Conservation (phyloP, 306 rosid species). For the Gillenia trifoliata region DNA sequence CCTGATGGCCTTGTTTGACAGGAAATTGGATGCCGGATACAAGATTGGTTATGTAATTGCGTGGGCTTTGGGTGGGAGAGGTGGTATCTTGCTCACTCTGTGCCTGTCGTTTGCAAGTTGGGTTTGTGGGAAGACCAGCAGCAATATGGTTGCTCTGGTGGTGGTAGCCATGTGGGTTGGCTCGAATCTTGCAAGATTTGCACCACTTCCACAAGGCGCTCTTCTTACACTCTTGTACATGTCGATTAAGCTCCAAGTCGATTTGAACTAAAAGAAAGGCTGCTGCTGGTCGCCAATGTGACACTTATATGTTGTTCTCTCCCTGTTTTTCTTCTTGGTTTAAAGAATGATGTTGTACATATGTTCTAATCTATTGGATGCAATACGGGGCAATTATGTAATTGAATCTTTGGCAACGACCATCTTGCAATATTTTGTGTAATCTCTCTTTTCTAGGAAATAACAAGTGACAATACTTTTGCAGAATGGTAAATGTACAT, state of each 20-base stretch:
- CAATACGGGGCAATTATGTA: neutral
- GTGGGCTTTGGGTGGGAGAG: constrained; percentile 79
- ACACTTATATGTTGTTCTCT: neutral
- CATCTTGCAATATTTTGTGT: too few species aligned
- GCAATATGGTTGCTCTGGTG: constrained; percentile 67
- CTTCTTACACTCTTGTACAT: constrained; percentile 81
- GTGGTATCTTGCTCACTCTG: constrained; percentile 70
- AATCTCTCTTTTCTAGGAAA: neutral
- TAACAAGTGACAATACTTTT: neutral
- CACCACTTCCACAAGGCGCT: constrained; percentile 80
- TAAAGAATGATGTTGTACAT: neutral
- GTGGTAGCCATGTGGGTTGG: constrained; percentile 87
- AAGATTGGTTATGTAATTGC: constrained; percentile 72
- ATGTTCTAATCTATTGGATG: neutral
- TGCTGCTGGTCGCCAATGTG: constrained; percentile 13
- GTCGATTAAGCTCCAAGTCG: constrained; percentile 80
- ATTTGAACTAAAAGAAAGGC: constrained; percentile 22
- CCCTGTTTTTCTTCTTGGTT: too few species aligned
- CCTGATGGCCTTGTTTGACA: constrained; percentile 64
- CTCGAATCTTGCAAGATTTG: constrained; percentile 58
- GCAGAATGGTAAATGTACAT: neutral
- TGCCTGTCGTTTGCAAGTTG: constrained; percentile 85
- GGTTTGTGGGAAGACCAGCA: constrained; percentile 88
- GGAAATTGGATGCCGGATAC: constrained; percentile 62
- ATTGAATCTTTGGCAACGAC: neutral